These are phyloP conservation scores for Leptographium lundbergii DNA, from an alignment of 2,329 filamentous ascomycete genomes.

Conservation along the genomic window DNA sequence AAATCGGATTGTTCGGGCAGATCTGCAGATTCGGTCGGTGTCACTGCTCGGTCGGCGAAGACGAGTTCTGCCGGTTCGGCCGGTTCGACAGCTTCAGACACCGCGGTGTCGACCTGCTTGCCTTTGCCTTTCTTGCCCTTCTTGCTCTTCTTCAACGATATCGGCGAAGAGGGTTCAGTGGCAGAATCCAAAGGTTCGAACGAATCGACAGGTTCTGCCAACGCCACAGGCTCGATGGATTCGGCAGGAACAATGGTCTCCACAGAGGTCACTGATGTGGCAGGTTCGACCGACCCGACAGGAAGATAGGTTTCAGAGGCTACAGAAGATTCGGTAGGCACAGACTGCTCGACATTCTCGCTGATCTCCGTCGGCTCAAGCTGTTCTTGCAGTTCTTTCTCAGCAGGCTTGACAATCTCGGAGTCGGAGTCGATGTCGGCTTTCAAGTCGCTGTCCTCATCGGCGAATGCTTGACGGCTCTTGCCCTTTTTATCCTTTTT, in stretches of 20 bases:
- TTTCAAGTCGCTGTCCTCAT: background rate
- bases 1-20: background rate
- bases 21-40: background rate
- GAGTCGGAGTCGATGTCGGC: background rate
- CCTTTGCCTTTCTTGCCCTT: background rate
- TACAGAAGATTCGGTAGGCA: background rate
- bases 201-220: background rate
- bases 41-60: background rate
- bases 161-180: background rate
- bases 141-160: background rate
- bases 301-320: background rate
- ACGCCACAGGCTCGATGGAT: background rate
- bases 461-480: background rate
- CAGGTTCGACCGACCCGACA: background rate
- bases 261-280: background rate
- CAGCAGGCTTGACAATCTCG: background rate
- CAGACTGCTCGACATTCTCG: constrained; percentile 7
- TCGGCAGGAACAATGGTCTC: background rate
- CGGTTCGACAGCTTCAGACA: background rate
- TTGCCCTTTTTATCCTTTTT: constrained; percentile 1
- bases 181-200: background rate
- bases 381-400: background rate
- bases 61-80: background rate
- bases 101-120: background rate
- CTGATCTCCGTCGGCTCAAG: background rate